Evolutionary conservation across 2,329 filamentous ascomycete species (phyloP).

Genomic region (Pseudohalonectria lignicola): DNA sequence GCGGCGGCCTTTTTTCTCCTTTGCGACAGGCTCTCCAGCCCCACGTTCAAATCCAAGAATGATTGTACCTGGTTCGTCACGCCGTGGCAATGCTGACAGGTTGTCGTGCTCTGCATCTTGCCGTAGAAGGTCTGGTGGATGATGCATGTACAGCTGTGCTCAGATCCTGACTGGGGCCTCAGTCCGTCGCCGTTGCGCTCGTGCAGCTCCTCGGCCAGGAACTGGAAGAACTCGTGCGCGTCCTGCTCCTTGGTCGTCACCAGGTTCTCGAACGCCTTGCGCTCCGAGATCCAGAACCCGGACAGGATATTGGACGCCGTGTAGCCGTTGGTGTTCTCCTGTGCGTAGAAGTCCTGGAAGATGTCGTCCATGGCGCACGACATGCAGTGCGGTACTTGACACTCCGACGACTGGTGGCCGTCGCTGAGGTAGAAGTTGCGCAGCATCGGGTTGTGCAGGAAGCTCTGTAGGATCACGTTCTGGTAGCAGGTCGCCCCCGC

Average conservation of each 20-base stretch:
- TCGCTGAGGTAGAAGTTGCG: constrained; percentile 88
- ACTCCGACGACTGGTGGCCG: constrained; percentile 72
- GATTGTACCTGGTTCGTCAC: constrained; percentile 76
- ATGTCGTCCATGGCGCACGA: constrained; percentile 65
- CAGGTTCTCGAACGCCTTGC: constrained; percentile 58
- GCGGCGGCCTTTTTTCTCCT: constrained; percentile 27
- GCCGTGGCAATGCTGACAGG: constrained; percentile 78
- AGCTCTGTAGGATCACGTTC: constrained; percentile 86
- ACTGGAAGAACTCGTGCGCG: constrained; percentile 95
- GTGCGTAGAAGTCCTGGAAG: constrained; percentile 59
- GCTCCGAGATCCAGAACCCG: constrained; percentile 80
- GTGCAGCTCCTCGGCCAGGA: constrained; percentile 84
- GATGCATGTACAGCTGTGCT: constrained; percentile 71
- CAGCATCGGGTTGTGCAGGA: constrained; percentile 87
- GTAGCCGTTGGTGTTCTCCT: constrained; percentile 78
- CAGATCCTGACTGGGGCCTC: constrained; percentile 45
- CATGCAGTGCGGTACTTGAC: constrained; percentile 50
- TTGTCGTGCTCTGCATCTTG: constrained; percentile 81
- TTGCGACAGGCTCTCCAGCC: constrained; percentile 66
- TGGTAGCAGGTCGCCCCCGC: constrained; percentile 98
- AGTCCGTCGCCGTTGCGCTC: constrained; percentile 66
- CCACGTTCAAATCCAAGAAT: constrained; percentile 82
- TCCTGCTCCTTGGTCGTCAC: constrained; percentile 94
- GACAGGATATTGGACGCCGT: constrained; percentile 83
- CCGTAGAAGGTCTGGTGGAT: constrained; percentile 93